Evolutionary conservation across 2,329 filamentous ascomycete species (phyloP).

Genomic region (Claviceps cyperi): DNA sequence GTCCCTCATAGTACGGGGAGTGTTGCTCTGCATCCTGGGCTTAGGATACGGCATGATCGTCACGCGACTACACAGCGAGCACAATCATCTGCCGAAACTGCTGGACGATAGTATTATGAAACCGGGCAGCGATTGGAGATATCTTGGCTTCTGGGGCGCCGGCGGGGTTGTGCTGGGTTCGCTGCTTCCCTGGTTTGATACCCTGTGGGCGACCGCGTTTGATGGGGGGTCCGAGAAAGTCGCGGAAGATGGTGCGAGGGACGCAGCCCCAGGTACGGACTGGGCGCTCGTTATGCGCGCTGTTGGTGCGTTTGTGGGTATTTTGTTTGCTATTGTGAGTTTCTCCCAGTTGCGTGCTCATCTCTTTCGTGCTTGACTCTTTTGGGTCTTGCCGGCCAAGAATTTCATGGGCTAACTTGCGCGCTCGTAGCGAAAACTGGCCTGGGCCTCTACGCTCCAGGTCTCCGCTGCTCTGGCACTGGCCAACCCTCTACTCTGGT

Average conservation of each 20-base stretch:
- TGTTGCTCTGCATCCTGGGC: constrained; percentile 63
- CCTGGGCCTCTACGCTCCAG: constrained; percentile 92
- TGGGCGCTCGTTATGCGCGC: constrained; percentile 55
- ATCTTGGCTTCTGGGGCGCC: constrained; percentile 68
- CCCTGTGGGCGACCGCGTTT: constrained; percentile 48
- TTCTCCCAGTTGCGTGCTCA: background rate
- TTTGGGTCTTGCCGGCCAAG: too few species aligned
- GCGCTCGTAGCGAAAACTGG: constrained; percentile 56
- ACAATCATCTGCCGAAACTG: constrained; percentile 45
- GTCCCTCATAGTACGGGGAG: constrained; percentile 41
- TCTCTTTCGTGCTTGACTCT: too few species aligned
- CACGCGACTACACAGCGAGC: constrained; percentile 59
- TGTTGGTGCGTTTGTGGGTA: constrained; percentile 46
- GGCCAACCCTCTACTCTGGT: constrained; percentile 90
- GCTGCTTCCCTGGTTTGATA: constrained; percentile 72
- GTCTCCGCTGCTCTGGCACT: constrained; percentile 78
- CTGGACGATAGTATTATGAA: constrained; percentile 28
- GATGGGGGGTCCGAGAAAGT: constrained; percentile 21
- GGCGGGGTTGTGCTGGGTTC: constrained; percentile 66
- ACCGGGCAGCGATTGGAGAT: constrained; percentile 41
- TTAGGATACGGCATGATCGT: constrained; percentile 73
- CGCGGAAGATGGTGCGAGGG: constrained; percentile 15
- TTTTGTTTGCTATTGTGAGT: constrained; percentile 62
- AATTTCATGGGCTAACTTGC: too few species aligned
- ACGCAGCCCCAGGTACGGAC: constrained; percentile 38